phyloP scores from a whole-genome alignment of 139 green algal genomes.

The Asterochloris sp. region DNA sequence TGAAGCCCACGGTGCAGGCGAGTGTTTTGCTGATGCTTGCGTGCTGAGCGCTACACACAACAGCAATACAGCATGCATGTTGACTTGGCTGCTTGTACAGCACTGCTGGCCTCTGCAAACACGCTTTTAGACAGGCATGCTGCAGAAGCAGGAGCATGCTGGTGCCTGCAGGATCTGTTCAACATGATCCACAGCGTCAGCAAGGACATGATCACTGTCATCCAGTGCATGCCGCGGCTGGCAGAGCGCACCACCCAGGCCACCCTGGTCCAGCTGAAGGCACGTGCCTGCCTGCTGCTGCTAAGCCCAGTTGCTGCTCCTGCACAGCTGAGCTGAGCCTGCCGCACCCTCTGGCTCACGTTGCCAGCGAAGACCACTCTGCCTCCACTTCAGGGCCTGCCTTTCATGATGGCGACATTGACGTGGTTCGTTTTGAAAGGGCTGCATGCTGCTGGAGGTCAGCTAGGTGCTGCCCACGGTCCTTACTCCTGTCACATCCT shows the following conservation, averaged over 20 bases:
- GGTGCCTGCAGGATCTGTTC: slow-evolving; percentile 68
- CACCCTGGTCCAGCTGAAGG: slow-evolving; percentile 16
- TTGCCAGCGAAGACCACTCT: too few relatives aligned
- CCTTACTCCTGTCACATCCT: too few relatives aligned
- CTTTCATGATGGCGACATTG: too few relatives aligned
- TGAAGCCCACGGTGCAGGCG: slow-evolving; percentile 52
- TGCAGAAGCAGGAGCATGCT: background rate
- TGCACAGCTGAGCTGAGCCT: too few relatives aligned
- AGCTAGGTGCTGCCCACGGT: too few relatives aligned
- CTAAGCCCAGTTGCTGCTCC: too few relatives aligned
- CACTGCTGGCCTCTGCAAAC: background rate
- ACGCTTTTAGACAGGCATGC: background rate
- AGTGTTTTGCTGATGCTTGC: too few relatives aligned
- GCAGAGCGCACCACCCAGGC: slow-evolving; percentile 44
- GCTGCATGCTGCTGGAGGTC: too few relatives aligned
- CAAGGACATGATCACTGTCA: slow-evolving; percentile 65
- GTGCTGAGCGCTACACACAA: background rate
- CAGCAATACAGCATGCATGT: background rate
- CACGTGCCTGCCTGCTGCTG: slow-evolving; percentile 7
- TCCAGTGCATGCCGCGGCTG: slow-evolving; percentile 61
- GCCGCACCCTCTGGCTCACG: too few relatives aligned
- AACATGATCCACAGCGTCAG: slow-evolving; percentile 74
- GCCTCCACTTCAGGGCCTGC: too few relatives aligned
- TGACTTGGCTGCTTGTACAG: background rate
- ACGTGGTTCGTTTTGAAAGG: too few relatives aligned